Conservation (phyloP, 192 early-diverging fungal species). For the Coemansia sp. region DNA sequence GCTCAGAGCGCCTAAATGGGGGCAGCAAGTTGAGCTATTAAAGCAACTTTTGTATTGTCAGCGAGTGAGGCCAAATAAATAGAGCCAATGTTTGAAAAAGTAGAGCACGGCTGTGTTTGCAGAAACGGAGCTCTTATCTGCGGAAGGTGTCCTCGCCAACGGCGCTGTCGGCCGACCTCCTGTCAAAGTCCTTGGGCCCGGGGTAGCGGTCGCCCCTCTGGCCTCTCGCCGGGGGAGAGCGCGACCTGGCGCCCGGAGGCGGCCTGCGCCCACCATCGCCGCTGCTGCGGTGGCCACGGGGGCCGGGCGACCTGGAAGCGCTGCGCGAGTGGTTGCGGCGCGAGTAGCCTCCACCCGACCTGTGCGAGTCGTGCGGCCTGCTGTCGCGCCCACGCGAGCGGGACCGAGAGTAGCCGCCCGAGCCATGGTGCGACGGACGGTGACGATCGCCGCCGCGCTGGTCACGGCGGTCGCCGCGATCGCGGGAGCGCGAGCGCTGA, state of each 20-base stretch:
- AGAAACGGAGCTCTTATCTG: background rate
- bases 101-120: background rate
- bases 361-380: constrained; percentile 17
- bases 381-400: constrained; percentile 11
- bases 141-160: constrained; percentile 9
- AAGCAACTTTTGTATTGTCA: background rate
- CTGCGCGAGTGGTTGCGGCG: constrained; percentile 21
- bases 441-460: background rate
- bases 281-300: constrained; percentile 1
- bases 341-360: constrained; percentile 10
- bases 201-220: background rate
- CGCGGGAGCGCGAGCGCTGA: constrained; percentile 16
- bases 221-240: constrained; percentile 7
- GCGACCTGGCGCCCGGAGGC: constrained; percentile 2
- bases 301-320: constrained; percentile 15
- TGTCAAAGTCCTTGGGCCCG: constrained; percentile 8
- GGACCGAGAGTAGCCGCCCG: background rate
- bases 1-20: constrained; percentile 11
- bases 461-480: constrained; percentile 5
- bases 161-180: constrained; percentile 17
- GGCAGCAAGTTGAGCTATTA: background rate
- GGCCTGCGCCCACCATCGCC: constrained; percentile 15
- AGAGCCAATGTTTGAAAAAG: background rate
- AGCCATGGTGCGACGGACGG: background rate
- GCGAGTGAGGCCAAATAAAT: background rate